Percentiles rank a stretch among this genome's conserved stretches.
phyloP scores from a whole-genome alignment of 371 early-diverging fungal species.

The Actinomortierella ambigua region DNA sequence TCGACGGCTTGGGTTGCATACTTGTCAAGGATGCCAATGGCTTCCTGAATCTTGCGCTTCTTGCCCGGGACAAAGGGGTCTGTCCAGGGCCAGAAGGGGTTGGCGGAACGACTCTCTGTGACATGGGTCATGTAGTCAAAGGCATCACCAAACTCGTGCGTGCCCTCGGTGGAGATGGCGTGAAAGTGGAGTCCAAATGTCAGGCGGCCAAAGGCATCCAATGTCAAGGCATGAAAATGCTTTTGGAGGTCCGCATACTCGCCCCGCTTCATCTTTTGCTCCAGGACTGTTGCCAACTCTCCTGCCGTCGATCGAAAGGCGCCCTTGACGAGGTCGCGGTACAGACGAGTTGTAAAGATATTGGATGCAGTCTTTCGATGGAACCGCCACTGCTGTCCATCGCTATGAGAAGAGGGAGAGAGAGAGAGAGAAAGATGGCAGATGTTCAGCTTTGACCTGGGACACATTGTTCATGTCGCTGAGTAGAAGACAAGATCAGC shows the following conservation, averaged over 20 bases:
- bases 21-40: slow-evolving; percentile 1
- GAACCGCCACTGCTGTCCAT: slow-evolving; percentile 6
- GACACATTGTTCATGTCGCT: too few species aligned
- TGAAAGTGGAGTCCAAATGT: slow-evolving; percentile 8
- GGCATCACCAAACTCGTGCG: slow-evolving; percentile 7
- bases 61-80: background rate
- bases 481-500: too few species aligned
- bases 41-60: background rate
- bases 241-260: background rate
- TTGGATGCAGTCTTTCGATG: slow-evolving; percentile 8
- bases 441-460: too few species aligned
- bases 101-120: background rate
- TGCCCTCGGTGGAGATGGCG: background rate
- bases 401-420: too few species aligned
- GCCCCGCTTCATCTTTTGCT: background rate
- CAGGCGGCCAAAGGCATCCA: slow-evolving; percentile 6
- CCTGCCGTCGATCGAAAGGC: background rate
- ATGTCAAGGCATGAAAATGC: background rate
- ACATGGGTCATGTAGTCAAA: slow-evolving; percentile 2
- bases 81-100: slow-evolving; percentile 4
- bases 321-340: background rate
- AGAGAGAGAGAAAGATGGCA: too few species aligned
- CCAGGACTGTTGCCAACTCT: background rate
- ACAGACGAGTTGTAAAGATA: slow-evolving; percentile 4
- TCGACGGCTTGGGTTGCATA: background rate